A percentile compares a stretch with the other conserved stretches of the same genome.
Conservation (phyloP, 2,329 filamentous ascomycete genomes). For the Knoxdaviesia proteae region DNA sequence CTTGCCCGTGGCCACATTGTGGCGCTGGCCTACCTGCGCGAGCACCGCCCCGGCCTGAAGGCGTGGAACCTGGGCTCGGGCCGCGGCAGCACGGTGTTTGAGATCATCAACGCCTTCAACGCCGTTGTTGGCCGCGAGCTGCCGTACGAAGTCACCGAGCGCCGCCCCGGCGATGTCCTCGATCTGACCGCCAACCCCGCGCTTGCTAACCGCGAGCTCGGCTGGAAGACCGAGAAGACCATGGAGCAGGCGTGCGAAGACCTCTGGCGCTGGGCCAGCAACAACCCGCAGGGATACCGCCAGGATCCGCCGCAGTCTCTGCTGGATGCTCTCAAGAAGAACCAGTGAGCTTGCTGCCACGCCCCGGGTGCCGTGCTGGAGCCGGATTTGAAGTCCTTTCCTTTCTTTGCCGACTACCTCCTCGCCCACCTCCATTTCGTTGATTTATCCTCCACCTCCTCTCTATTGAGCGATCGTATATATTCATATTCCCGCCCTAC, state of each 20-base stretch:
- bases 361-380: no score
- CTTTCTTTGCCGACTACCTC: no score
- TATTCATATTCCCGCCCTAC: no score
- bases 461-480: no score
- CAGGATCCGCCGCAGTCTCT: constrained; percentile 77
- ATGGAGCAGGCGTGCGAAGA: constrained; percentile 88
- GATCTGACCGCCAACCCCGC: constrained; percentile 84
- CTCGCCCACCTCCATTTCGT: no score
- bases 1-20: constrained; percentile 70
- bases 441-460: no score
- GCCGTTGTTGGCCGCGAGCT: constrained; percentile 68
- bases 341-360: not conserved
- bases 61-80: constrained; percentile 96
- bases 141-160: constrained; percentile 64
- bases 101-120: constrained; percentile 93
- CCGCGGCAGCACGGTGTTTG: constrained; percentile 83
- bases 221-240: constrained; percentile 78
- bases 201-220: constrained; percentile 70
- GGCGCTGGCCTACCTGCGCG: constrained; percentile 75
- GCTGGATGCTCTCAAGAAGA: constrained; percentile 37
- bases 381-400: no score
- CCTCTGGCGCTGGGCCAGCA: constrained; percentile 91
- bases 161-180: constrained; percentile 75
- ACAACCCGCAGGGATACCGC: constrained; percentile 88
- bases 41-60: constrained; percentile 69